Percentiles rank a stretch among this genome's conserved stretches.
These are phyloP conservation scores for Fragaria vesca DNA, from an alignment of 306 rosid species.

Conservation along the genomic window DNA sequence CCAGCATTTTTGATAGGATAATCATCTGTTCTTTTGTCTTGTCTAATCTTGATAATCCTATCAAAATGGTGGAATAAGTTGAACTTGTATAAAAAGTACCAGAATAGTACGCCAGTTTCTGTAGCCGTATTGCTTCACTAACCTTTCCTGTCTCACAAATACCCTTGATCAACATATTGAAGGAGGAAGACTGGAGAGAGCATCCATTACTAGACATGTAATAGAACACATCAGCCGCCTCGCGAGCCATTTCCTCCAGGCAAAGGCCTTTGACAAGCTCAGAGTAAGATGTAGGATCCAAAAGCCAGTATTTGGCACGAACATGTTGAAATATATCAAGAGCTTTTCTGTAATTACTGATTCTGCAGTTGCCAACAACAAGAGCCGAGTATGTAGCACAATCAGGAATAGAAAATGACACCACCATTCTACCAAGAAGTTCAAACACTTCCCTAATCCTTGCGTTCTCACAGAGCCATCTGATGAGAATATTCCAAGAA, in stretches of 20 bases:
- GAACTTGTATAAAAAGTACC: constrained; percentile 46
- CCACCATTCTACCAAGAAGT: constrained; percentile 73
- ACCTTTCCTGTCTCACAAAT: constrained; percentile 54
- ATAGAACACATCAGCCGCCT: constrained; percentile 60
- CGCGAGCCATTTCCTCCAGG: constrained; percentile 36
- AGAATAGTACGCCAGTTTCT: constrained; percentile 51
- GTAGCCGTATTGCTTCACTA: constrained; percentile 45
- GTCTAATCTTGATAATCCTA: constrained; percentile 42
- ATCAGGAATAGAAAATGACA: constrained; percentile 45
- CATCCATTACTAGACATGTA: constrained; percentile 55
- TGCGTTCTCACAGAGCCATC: constrained; percentile 62
- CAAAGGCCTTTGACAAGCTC: constrained; percentile 69
- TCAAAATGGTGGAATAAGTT: constrained; percentile 55
- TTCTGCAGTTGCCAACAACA: constrained; percentile 65
- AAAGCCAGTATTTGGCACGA: constrained; percentile 55
- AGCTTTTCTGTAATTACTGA: constrained; percentile 52
- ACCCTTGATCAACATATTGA: constrained; percentile 55
- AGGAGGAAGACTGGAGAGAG: constrained; percentile 54
- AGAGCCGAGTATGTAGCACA: constrained; percentile 65
- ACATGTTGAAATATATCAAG: constrained; percentile 42
- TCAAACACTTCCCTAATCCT: constrained; percentile 46
- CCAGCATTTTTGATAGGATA: constrained; percentile 58
- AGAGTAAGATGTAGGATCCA: constrained; percentile 59
- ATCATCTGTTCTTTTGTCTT: constrained; percentile 38
- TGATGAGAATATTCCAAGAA: constrained; percentile 75